Evolutionary conservation across 176 grass and related monocot genomes (phyloP), one percentile per base, ranked within the genome.

Genomic region (Oryza glumipatula): DNA sequence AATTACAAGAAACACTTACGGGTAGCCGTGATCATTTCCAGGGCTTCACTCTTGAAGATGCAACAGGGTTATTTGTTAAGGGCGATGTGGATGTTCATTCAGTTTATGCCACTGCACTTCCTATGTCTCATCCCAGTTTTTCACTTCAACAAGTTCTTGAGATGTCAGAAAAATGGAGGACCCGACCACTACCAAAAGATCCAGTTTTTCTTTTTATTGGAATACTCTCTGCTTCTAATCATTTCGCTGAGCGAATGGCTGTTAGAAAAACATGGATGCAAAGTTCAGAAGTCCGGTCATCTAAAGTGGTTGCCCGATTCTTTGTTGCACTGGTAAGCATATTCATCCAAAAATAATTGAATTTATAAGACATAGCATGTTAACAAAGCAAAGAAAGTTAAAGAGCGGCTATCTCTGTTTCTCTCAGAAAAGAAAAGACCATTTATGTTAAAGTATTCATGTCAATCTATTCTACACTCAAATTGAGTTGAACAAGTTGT

Each of bases 261-360:
- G 89, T 96, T 80, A 94, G 96, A 73, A 99, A 99, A 90, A 99
- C 93, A 16, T 99, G 96, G 96, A 92, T 99, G 93, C 96, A 99
- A 70, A 88, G 14, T 80, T 86, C 90, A 84, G 83, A 95, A 72
- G 94, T 99, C 38, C 94, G 77, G 81, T 96, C 96, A 79, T 92
- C 91, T 49, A 74, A 84, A 77, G 93, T 89, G 70, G 88, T 96
- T 63, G 93, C 88, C 23, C 84, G 91, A 86, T 99, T 99, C 90
- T 99, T 99, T 89, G 94, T 99, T 88, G 96, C 96, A 58, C 43
- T 96, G 93, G 96, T 99, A 89, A 94, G 89, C 48, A 88, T 82
- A 82, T 54, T 46, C 73, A 78, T 81, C 35, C n/a, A 60, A 74
- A 83, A 30, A 19, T 35, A 19, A 11, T 63, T 33, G 24, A 79